Evolutionary conservation across 2,329 filamentous ascomycete genomes (phyloP).

Genomic region (Alternaria sp.): DNA sequence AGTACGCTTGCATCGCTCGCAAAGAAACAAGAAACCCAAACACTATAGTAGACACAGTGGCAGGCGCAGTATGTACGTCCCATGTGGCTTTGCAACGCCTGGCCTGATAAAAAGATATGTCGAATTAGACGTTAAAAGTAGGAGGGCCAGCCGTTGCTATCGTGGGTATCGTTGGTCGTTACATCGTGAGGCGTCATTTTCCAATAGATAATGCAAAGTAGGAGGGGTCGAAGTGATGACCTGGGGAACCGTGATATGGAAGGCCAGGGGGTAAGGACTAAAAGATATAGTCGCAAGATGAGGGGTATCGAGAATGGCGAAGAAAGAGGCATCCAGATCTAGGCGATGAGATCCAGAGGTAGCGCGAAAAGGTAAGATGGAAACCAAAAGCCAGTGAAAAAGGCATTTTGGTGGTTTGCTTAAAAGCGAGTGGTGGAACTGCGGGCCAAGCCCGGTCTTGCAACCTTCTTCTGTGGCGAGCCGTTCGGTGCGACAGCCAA

Average conservation of each 20-base stretch:
- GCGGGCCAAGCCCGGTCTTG: constrained; percentile 41
- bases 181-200: constrained; percentile 43
- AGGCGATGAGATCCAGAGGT: constrained; percentile 15
- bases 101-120: constrained; percentile 30
- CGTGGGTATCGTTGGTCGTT: constrained; percentile 52
- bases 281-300: constrained; percentile 22
- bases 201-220: constrained; percentile 31
- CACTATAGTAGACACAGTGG: constrained; percentile 24
- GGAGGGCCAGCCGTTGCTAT: constrained; percentile 39
- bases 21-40: constrained; percentile 22
- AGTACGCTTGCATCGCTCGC: constrained; percentile 25
- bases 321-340: constrained; percentile 21
- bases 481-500: constrained; percentile 47
- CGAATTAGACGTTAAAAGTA: constrained; percentile 37
- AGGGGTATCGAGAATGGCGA: constrained; percentile 32
- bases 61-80: constrained; percentile 24
- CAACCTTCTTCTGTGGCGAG: constrained; percentile 44
- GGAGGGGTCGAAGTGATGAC: constrained; percentile 21
- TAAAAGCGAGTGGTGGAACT: constrained; percentile 50
- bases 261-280: constrained; percentile 22
- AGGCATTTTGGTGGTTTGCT: constrained; percentile 6
- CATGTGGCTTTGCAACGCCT: constrained; percentile 29
- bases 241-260: constrained; percentile 19
- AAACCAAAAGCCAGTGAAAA: constrained; percentile 13
- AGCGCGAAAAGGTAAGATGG: constrained; percentile 13